Evolutionary conservation across 1,284 basidiomycete genomes (phyloP), one percentile per base, ranked within the genome.

Genomic region (Ceratobasidium sp.): DNA sequence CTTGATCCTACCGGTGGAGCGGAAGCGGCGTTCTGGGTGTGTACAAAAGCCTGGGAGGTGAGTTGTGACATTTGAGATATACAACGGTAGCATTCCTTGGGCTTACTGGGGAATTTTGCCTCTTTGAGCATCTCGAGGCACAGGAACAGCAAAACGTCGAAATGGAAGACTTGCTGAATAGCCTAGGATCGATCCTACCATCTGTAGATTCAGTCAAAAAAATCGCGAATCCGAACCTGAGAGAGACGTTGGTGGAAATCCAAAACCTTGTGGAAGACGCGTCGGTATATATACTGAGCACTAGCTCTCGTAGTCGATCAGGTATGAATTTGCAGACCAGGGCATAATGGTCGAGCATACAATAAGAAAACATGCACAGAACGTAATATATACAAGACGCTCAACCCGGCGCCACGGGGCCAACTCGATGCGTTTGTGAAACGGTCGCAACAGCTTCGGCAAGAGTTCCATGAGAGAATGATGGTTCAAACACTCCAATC

Each of bases 81-180:
- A n/a, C n/a, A n/a, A n/a, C n/a, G n/a, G n/a, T n/a, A n/a, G n/a
- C n/a, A n/a, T n/a, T n/a, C n/a, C n/a, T n/a, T n/a, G n/a, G n/a
- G n/a, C n/a, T n/a, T n/a, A n/a, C n/a, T n/a, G n/a, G n/a, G n/a
- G n/a, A n/a, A n/a, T n/a, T n/a, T n/a, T n/a, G n/a, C n/a, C n/a
- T n/a, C n/a, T n/a, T n/a, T n/a, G n/a, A 64, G 61, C 21, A 36
- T 23, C 43, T 64, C 36, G 61, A 64, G 34, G 23, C n/a, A 12
- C 45, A 48, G 45, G 28, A 34, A n/a, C 23, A 64, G 14, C 30
- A 48, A 14, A 28, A 64, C 32, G 30, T 8, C 10, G 18, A 21
- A 1, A 18, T 50, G 0, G 10, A 36, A 8, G 28, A 64, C 18
- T 45, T 64, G 2, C 23, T 64, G 2, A 21, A 48, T 10, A 9